These are phyloP conservation scores for Corylus heterophylla DNA, from an alignment of 306 rosid species.

Conservation along the genomic window DNA sequence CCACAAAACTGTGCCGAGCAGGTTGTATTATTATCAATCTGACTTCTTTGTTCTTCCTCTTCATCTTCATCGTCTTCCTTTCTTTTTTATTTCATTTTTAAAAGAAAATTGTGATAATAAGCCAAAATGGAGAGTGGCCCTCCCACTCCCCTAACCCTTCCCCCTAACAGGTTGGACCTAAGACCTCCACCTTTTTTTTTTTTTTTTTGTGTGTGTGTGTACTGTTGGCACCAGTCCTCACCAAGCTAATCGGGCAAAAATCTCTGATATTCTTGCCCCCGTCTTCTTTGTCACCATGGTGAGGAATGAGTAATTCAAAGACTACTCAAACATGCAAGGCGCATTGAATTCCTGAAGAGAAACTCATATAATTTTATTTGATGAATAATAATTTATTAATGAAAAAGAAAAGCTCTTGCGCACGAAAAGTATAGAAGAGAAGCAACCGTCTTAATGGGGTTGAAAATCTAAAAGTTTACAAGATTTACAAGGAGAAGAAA, in stretches of 20 bases:
- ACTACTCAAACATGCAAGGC: conserved; percentile 3
- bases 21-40: conserved; percentile 49
- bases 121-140: neutral
- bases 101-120: neutral
- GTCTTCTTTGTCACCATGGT: neutral
- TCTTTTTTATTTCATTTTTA: neutral
- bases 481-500: too few relatives aligned
- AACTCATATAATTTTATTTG: neutral
- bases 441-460: too few relatives aligned
- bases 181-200: neutral
- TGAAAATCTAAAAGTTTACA: too few relatives aligned
- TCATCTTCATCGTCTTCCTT: neutral
- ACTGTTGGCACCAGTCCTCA: neutral
- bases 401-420: too few relatives aligned
- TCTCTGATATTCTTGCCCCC: neutral
- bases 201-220: neutral
- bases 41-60: conserved; percentile 25
- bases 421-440: too few relatives aligned
- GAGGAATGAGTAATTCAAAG: neutral
- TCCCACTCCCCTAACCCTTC: neutral
- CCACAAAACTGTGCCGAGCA: conserved; percentile 90
- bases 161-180: neutral
- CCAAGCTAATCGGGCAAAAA: neutral
- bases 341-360: neutral
- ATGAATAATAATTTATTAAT: too few relatives aligned